Percentiles rank a stretch among this genome's conserved stretches.
phyloP scores from a whole-genome alignment of 106 monocot genomes.

The Xerophyta viscosa region DNA sequence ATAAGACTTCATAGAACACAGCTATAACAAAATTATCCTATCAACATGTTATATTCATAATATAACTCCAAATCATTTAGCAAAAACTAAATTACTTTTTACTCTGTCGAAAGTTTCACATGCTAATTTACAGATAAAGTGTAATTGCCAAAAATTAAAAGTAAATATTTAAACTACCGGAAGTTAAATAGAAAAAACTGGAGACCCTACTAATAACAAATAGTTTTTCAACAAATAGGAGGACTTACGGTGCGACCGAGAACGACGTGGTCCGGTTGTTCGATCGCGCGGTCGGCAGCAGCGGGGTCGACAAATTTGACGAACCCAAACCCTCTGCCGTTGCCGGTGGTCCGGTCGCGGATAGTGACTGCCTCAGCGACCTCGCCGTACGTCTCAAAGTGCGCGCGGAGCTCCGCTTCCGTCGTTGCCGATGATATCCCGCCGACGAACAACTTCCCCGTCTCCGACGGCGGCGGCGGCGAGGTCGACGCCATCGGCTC shows the following conservation, averaged over 20 bases:
- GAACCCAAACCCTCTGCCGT: conserved; percentile 61
- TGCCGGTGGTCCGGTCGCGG: conserved; percentile 43
- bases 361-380: conserved; percentile 53
- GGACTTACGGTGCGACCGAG: conserved; percentile 25
- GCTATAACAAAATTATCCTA: no score
- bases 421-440: conserved; percentile 52
- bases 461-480: conserved; percentile 7
- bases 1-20: no score
- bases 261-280: conserved; percentile 28
- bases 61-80: no score
- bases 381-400: conserved; percentile 60
- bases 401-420: conserved; percentile 36
- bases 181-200: no score
- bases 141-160: no score
- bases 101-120: no score
- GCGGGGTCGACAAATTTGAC: conserved; percentile 42
- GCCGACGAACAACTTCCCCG: conserved; percentile 68
- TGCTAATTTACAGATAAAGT: no score
- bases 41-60: no score
- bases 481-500: not conserved
- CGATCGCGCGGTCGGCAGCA: conserved; percentile 38
- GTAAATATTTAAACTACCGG: no score
- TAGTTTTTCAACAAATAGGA: no score
- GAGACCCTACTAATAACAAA: no score
- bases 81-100: no score